A percentile compares a stretch with the other conserved stretches of the same genome.
Evolutionary conservation across 2,329 filamentous ascomycete species (phyloP).

Genomic region (Fusarium illudens): DNA sequence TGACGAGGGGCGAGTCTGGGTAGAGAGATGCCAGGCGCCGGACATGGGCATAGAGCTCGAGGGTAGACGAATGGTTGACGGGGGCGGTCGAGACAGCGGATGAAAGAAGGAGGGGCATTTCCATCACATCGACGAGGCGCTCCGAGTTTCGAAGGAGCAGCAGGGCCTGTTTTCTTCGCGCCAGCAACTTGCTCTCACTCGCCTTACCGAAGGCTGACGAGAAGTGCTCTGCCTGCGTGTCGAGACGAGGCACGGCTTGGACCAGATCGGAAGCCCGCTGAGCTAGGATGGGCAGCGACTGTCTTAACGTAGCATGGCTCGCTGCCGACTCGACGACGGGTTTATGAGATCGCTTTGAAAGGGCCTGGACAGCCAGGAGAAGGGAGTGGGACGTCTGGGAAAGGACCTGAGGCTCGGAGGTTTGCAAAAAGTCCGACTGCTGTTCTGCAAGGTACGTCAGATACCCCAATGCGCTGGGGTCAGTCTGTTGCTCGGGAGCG

Average conservation of each 20-base stretch:
- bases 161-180: slow-evolving; percentile 79
- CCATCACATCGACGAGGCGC: slow-evolving; percentile 87
- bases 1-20: slow-evolving; percentile 78
- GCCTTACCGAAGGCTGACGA: slow-evolving; percentile 83
- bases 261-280: slow-evolving; percentile 72
- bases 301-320: slow-evolving; percentile 76
- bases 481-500: slow-evolving; percentile 46
- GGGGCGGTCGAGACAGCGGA: slow-evolving; percentile 74
- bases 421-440: slow-evolving; percentile 74
- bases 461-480: slow-evolving; percentile 72
- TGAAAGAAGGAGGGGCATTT: slow-evolving; percentile 84
- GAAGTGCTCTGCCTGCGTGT: slow-evolving; percentile 80
- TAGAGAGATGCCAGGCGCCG: slow-evolving; percentile 85
- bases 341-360: slow-evolving; percentile 90
- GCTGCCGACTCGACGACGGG: slow-evolving; percentile 82
- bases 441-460: slow-evolving; percentile 81
- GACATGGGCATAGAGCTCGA: slow-evolving; percentile 95
- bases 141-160: slow-evolving; percentile 88
- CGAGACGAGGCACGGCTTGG: slow-evolving; percentile 78
- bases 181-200: slow-evolving; percentile 73
- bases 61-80: slow-evolving; percentile 84
- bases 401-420: slow-evolving; percentile 81
- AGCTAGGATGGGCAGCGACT: slow-evolving; percentile 76
- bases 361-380: slow-evolving; percentile 81
- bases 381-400: slow-evolving; percentile 82